Percentiles rank a stretch among this genome's conserved stretches.
Evolutionary conservation across 306 rosid species (phyloP).

Genomic region (Vachellia pachyceras): DNA sequence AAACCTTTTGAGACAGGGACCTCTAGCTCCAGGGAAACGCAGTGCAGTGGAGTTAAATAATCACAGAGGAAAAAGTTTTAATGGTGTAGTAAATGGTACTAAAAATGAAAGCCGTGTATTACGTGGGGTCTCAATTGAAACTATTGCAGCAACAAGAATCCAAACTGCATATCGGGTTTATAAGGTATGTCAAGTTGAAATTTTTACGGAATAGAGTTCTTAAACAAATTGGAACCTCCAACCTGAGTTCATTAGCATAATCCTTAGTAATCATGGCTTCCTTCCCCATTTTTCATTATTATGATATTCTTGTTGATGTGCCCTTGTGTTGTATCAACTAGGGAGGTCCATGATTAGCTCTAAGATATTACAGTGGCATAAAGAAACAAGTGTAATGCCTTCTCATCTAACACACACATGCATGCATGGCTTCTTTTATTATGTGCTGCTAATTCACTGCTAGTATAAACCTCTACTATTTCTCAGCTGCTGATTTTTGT

Average conservation of each 20-base stretch:
- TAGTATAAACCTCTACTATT: not conserved
- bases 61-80: slow-evolving; percentile 31
- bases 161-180: slow-evolving; percentile 78
- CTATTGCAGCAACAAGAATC: slow-evolving; percentile 70
- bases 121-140: slow-evolving; percentile 57
- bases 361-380: not conserved
- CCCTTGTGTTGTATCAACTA: not conserved
- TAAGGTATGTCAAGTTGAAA: slow-evolving; percentile 49
- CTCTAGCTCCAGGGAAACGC: slow-evolving; percentile 42
- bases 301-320: not conserved
- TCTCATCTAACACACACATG: no score
- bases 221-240: not conserved
- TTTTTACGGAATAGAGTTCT: slow-evolving; percentile 8
- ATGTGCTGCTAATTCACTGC: not conserved
- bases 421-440: not conserved
- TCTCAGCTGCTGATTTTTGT: not conserved
- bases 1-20: slow-evolving; percentile 44
- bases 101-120: slow-evolving; percentile 41
- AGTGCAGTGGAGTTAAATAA: slow-evolving; percentile 45
- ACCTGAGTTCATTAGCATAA: not conserved
- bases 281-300: slow-evolving; percentile 1
- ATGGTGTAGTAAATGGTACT: slow-evolving; percentile 35
- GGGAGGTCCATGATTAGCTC: not conserved
- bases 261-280: not conserved
- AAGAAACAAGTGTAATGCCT: not conserved